Evolutionary conservation across 192 early-diverging fungal species (phyloP).

Genomic region (Gryganskiella cystojenkinii): DNA sequence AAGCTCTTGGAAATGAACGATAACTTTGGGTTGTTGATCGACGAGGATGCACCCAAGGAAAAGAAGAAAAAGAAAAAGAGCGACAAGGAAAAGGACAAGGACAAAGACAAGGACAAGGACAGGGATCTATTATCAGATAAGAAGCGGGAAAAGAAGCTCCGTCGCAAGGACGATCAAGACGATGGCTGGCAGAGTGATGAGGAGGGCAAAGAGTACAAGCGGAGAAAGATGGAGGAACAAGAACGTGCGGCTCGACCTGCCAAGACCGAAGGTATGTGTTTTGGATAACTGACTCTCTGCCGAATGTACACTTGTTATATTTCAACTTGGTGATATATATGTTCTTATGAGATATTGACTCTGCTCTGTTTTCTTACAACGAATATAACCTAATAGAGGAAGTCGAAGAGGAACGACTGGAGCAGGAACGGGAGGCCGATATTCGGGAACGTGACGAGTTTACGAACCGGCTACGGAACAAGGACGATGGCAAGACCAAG

Average conservation of each 20-base stretch:
- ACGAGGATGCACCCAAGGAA: slow-evolving; percentile 50
- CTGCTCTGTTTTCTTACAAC: background rate
- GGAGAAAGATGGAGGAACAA: slow-evolving; percentile 43
- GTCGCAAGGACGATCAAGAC: slow-evolving; percentile 35
- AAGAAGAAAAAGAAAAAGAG: slow-evolving; percentile 44
- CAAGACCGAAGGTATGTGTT: slow-evolving; percentile 33
- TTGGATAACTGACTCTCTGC: too few species aligned
- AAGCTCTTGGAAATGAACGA: slow-evolving; percentile 17
- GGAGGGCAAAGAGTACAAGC: slow-evolving; percentile 65
- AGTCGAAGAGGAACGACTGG: slow-evolving; percentile 60
- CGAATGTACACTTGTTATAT: too few species aligned
- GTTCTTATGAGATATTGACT: too few species aligned
- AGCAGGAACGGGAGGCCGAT: slow-evolving; percentile 73
- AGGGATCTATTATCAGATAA: slow-evolving; percentile 7
- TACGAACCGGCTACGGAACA: slow-evolving; percentile 80
- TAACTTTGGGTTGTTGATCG: slow-evolving; percentile 29
- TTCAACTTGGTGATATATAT: too few species aligned
- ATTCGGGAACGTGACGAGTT: slow-evolving; percentile 92
- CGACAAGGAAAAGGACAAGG: slow-evolving; percentile 34
- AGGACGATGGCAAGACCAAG: slow-evolving; percentile 84
- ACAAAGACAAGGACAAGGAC: slow-evolving; percentile 34
- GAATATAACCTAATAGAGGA: slow-evolving; percentile 33
- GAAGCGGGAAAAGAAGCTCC: slow-evolving; percentile 57
- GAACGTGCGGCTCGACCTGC: slow-evolving; percentile 22
- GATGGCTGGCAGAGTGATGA: slow-evolving; percentile 67